These are phyloP conservation scores for Hypoxylon sp. DNA, from an alignment of 2,329 filamentous ascomycete species.

Conservation along the genomic window DNA sequence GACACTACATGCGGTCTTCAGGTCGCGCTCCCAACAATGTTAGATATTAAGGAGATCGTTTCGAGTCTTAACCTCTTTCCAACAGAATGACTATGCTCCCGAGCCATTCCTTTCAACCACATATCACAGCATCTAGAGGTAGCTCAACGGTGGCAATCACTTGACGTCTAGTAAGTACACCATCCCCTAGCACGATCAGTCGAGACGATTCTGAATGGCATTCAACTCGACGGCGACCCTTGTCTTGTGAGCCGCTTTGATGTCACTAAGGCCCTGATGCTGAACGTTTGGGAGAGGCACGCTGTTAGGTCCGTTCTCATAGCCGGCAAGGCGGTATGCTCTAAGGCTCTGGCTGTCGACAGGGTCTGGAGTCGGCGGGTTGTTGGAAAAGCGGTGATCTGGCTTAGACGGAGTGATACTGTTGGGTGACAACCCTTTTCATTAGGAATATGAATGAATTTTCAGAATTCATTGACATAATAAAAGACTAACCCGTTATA, in stretches of 20 bases:
- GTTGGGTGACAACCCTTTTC: background rate
- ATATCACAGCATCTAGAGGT: background rate
- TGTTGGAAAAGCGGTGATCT: background rate
- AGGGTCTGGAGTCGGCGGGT: conserved; percentile 4
- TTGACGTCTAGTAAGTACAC: background rate
- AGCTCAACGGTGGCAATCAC: background rate
- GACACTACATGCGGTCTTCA: too few relatives aligned
- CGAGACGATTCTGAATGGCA: conserved; percentile 9
- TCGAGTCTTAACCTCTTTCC: background rate
- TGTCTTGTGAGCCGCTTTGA: background rate
- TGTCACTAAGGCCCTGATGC: background rate
- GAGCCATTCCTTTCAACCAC: background rate
- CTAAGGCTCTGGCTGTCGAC: conserved; percentile 17
- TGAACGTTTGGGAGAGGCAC: conserved; percentile 5
- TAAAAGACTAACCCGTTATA: conserved; percentile 14
- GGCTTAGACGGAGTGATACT: conserved; percentile 16
- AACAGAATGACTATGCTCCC: background rate
- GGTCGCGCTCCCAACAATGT: background rate
- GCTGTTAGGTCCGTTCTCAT: conserved; percentile 7
- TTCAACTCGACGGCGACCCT: conserved; percentile 17
- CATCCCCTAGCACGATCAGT: background rate
- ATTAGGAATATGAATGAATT: background rate
- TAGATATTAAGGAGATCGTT: background rate
- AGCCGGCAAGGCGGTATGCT: conserved; percentile 6
- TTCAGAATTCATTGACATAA: background rate